These are phyloP conservation scores for Chenopodium formosanum DNA, from an alignment of 148 eudicot species.

Conservation along the genomic window DNA sequence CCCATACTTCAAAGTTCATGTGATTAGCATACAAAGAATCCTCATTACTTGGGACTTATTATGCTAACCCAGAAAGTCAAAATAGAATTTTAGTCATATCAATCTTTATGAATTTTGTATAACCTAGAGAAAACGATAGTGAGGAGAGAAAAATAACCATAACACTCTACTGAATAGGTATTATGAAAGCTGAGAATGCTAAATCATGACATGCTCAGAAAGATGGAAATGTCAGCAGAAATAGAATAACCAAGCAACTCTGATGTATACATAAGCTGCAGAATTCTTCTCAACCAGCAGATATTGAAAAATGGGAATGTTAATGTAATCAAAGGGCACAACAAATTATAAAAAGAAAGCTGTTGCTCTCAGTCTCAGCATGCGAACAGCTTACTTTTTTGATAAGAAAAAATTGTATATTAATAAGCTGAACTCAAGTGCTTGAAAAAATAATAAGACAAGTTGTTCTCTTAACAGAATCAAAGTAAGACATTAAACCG, in stretches of 20 bases:
- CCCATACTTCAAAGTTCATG: background rate
- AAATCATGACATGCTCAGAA: background rate
- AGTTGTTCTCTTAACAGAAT: no score
- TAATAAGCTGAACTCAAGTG: no score
- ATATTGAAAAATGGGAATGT: background rate
- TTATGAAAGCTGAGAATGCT: background rate
- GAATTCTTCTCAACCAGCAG: background rate
- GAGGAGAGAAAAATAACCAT: background rate
- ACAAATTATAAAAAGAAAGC: background rate
- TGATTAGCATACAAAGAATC: background rate
- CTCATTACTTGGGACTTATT: background rate
- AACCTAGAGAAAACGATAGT: background rate
- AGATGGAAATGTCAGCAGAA: background rate
- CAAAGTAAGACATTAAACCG: no score
- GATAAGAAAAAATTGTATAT: no score
- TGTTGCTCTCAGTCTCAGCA: background rate
- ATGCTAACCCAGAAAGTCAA: no score
- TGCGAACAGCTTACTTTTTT: background rate
- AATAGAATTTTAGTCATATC: no score
- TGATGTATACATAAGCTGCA: background rate
- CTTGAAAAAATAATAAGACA: no score
- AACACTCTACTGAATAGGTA: background rate
- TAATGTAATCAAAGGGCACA: background rate
- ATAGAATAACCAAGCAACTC: background rate
- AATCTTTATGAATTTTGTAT: background rate